Base-by-base conservation (phyloP, 331 rosid species). In the Prunus yedoensis region DNA sequence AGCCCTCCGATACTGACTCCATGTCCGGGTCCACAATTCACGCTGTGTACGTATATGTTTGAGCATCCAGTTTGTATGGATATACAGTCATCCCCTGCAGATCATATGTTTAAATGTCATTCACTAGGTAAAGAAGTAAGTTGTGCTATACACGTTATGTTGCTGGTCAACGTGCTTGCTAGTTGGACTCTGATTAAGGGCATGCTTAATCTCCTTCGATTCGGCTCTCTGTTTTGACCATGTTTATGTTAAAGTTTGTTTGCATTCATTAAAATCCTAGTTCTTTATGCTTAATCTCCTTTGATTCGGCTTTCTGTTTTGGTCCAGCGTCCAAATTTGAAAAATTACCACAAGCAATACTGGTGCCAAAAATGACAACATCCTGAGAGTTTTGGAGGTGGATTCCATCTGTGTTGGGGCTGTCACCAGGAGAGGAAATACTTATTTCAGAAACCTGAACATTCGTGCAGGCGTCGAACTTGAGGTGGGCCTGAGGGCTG, bases 371-470 rank as follows among this genome's bases (percentile, higher is more conserved):
- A 61, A 91, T 89, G 82, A 66, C 78, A 11, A 87, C 97, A 6
- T 80, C 52, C 72, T 75, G 83, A 14, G 97, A 89, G 75, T 89
- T 89, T 69, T 93, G 97, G 7, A 93, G 84, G 86, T 93, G 98
- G 63, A 93, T 91, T 75, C 98, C 98, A 76, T 93, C 97, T 0
- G 98, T 93, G 86, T 93, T 91, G 73, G 96, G 98, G 80, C 96
- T 91, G 81, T 89, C 82, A 16, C 90, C 91, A 0, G 98, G 98
- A 10, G 97, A 93, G 18, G 96, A 89, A 75, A 79, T 30, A 0
- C 47, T 80, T 52, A 91, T 61, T 21, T 20, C 77, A 66, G 62
- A 89, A 14, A 93, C 98, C 38, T 87, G 94, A 79, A 89, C 87
- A 10, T 85, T 84, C 61, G 87, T 79, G 77, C 97, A 87, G 67